Conservation (phyloP, 805 yeast genomes). For the Zygosaccharomyces pseudorouxii region DNA sequence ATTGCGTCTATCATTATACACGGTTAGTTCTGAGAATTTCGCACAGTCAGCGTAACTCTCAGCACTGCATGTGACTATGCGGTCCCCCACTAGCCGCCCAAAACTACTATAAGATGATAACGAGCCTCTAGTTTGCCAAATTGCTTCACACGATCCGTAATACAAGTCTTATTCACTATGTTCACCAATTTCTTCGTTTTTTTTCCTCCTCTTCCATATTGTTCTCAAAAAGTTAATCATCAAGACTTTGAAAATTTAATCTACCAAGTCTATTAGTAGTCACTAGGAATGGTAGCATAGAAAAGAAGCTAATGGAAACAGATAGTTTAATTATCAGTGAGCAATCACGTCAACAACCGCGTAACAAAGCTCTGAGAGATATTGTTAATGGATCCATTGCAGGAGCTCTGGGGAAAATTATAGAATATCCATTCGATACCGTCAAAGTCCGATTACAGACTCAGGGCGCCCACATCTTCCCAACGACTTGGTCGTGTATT, state of each 20-base stretch:
- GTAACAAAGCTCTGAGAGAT: slow-evolving; percentile 31
- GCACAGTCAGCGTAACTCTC: slow-evolving; percentile 5
- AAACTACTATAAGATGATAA: too few relatives aligned
- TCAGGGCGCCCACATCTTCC: slow-evolving; percentile 55
- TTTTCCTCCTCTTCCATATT: neutral
- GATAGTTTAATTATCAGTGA: slow-evolving; percentile 13
- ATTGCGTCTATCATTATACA: slow-evolving; percentile 16
- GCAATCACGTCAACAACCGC: slow-evolving; percentile 8
- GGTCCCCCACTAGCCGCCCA: neutral
- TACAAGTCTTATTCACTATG: too few relatives aligned
- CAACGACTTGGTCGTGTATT: slow-evolving; percentile 64
- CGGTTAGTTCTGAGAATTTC: slow-evolving; percentile 18
- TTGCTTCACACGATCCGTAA: too few relatives aligned
- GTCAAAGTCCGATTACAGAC: slow-evolving; percentile 82
- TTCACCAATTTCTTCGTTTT: neutral
- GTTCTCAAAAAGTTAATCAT: neutral
- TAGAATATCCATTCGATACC: slow-evolving; percentile 93
- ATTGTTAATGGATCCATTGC: slow-evolving; percentile 44
- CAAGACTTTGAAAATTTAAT: neutral
- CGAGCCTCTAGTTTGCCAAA: too few relatives aligned
- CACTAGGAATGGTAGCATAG: neutral
- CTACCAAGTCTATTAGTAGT: neutral
- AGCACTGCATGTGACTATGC: slow-evolving; percentile 3
- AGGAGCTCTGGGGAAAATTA: slow-evolving; percentile 77
- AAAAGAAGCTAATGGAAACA: slow-evolving; percentile 4